Base-by-base conservation (phyloP, 495 filamentous ascomycete genomes). In the Pyronema domesticum region DNA sequence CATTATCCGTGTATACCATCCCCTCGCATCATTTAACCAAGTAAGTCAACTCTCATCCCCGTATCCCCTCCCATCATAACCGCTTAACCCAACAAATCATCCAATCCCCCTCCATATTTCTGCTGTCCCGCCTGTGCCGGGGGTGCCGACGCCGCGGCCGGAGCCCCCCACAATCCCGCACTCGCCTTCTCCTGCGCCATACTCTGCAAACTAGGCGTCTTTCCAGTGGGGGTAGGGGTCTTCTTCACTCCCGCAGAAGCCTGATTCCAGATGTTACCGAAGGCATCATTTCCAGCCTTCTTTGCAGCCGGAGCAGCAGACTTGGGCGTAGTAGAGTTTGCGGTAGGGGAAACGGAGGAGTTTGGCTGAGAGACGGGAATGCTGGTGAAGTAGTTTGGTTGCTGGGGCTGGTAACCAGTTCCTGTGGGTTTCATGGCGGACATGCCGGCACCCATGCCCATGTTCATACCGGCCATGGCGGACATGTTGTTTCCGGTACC, bases 101-200 rank as follows among this genome's bases (percentile, higher is more conserved):
- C 80, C 44, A 82, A 65, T 46, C 74, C 77, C 56, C 72, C 71
- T 14, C 65, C 65, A 23, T 44, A 57, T 36, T 63, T 66, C 34
- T 67, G 60, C 13, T 59, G 62, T 23, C 51, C 60, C 23, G 62
- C 58, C 39, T 62, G 53, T 46, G 69, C 68, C 17, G 65, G 54
- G 46, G 67, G 39, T 30, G 73, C 62, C 6, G 69, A 67, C 3
- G 73, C 60, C 42, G 73, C 60, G 36, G 78, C 71, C 4, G 76
- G 72, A 6, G 81, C 75, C 8, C 91, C 91, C 88, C 93, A 98
- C 60, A 98, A 85, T 1, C 89, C 88, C 1, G 86, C 86, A 66
- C 80, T 88, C 39, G 86, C 86, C 72, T 94, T 95, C 68, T 95
- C 85, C 72, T 94, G 94, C 43, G 87, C 89, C 71, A 98, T 83